Evolutionary conservation across 2,329 filamentous ascomycete genomes (phyloP), one percentile per base, ranked within the genome.

Genomic region (Berkeleyomyces rouxiae): DNA sequence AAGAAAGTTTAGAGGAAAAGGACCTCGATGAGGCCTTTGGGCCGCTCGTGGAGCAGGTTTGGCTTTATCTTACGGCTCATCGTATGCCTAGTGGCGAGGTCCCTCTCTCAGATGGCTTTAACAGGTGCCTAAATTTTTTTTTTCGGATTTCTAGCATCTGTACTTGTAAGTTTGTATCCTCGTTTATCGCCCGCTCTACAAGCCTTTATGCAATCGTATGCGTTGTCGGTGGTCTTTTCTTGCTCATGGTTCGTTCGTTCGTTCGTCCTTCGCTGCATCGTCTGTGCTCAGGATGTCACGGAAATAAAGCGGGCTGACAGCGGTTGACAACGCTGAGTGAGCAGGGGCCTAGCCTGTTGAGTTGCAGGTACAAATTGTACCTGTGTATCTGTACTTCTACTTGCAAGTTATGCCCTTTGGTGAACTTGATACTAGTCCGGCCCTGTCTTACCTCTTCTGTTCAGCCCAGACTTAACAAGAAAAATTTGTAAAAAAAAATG

Each of bases 331-430:
- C 51, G n/a, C 6, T 55, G 10, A 6, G 37, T 13, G 11, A 55
- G 51, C 51, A 55, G 33, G 51, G 51, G 33, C 11, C 51, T 55
- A 16, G n/a, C 51, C 51, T 55, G 33, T 55, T 55, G 9, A 37
- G 51, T n/a, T 47, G 51, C 23, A 51, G 47, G 47, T 31, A 55
- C 51, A 68, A 65, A 49, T 44, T 64, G 11, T 16, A n/a, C 42
- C 3, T 39, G n/a, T 31, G 13, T 55, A 55, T 37, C 51, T 7
- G n/a, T 23, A 47, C 7, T n/a, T 47, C 9, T 47, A 47, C 44
- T 47, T 47, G 16, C 4, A 55, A 10, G n/a, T 37, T 16, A n/a
- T 23, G 3, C n/a, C n/a, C 44, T 47, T 37, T 31, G 31, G 13
- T 51, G 13, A 37, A 36, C 51, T 55, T 39, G 37, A 13, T 37